These are phyloP conservation scores for Syzygium grande DNA, from an alignment of 345 rosid genomes.

Conservation along the genomic window DNA sequence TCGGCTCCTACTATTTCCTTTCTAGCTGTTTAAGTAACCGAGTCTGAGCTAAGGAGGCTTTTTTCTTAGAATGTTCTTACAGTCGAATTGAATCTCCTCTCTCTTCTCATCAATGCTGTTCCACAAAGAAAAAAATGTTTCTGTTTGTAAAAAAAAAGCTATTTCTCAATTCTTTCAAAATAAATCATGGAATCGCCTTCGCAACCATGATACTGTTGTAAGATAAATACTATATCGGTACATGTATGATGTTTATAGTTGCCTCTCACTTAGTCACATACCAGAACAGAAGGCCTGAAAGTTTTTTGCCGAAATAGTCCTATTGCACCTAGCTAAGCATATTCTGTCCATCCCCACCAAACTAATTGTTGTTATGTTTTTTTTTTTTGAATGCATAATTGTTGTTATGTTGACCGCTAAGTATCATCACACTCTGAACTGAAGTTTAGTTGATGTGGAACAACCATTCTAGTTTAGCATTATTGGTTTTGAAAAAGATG, in stretches of 20 bases:
- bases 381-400: neutral
- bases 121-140: neutral
- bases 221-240: neutral
- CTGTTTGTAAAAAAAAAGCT: neutral
- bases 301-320: neutral
- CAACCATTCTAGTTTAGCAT: neutral
- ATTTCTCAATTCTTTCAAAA: neutral
- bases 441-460: neutral
- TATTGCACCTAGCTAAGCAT: neutral
- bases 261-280: neutral
- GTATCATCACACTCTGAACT: neutral
- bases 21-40: neutral
- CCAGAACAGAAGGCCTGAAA: neutral
- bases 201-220: neutral
- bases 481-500: neutral
- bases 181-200: neutral
- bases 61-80: neutral
- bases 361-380: neutral
- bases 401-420: neutral
- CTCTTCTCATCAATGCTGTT: neutral
- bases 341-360: neutral
- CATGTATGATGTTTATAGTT: neutral
- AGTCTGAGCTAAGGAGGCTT: neutral
- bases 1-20: neutral
- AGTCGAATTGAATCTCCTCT: neutral